These are phyloP conservation scores for Penicillium thymicola DNA, from an alignment of 2,329 filamentous ascomycete genomes.

Conservation along the genomic window DNA sequence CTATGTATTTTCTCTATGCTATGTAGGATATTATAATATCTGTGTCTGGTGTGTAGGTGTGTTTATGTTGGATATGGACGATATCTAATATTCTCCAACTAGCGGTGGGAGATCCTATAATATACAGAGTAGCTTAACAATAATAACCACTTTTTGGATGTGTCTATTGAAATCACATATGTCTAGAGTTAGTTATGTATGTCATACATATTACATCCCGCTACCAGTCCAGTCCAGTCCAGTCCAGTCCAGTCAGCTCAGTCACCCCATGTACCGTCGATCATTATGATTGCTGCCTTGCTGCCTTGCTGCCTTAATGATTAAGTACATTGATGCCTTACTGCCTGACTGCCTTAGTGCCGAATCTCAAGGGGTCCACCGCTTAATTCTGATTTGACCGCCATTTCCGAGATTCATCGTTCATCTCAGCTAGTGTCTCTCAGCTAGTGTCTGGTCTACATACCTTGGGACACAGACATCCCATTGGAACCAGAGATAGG, in stretches of 20 bases:
- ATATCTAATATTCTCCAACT: background rate
- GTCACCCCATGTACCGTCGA: conserved; percentile 4
- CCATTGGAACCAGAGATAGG: background rate
- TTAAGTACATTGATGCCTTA: background rate
- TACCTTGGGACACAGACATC: background rate
- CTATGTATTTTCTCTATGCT: background rate
- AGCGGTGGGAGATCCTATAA: background rate
- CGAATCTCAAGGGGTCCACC: background rate
- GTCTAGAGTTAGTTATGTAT: background rate
- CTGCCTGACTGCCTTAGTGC: background rate
- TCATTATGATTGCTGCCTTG: background rate
- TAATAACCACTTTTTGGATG: background rate
- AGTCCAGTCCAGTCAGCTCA: background rate
- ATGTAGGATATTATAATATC: background rate
- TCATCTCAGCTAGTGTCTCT: background rate
- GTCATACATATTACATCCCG: conserved; percentile 4
- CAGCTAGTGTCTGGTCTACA: background rate
- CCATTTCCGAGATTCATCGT: background rate
- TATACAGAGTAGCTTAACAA: background rate
- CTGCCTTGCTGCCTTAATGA: background rate
- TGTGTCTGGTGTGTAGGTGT: background rate
- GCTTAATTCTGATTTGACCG: background rate
- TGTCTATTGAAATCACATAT: background rate
- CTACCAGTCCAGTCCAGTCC: background rate
- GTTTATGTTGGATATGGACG: background rate